Percentiles rank a stretch among this genome's conserved stretches.
phyloP scores from a whole-genome alignment of 2,329 filamentous ascomycete species.

The Aspergillus neotritici region DNA sequence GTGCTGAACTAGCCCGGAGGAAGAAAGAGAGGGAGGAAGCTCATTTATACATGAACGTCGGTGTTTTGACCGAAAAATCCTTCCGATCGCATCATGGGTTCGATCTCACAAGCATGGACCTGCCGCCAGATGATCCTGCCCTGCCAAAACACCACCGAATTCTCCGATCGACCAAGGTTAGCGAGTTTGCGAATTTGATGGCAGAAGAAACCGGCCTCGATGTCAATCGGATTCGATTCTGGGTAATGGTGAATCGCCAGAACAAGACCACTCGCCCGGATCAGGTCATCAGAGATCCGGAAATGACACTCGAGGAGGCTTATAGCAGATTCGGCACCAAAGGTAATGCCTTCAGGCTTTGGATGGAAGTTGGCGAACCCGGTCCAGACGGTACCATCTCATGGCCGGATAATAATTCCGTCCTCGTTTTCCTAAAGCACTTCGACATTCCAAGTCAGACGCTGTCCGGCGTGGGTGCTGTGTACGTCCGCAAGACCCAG shows the following conservation, averaged over 20 bases:
- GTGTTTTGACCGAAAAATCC: slow-evolving; percentile 73
- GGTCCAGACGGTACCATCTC: slow-evolving; percentile 64
- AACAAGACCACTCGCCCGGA: slow-evolving; percentile 95
- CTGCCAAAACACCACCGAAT: slow-evolving; percentile 68
- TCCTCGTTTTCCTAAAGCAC: slow-evolving; percentile 87
- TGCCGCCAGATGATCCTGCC: slow-evolving; percentile 57
- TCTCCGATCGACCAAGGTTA: slow-evolving; percentile 67
- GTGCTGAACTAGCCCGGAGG: slow-evolving; percentile 65
- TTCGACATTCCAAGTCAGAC: slow-evolving; percentile 76
- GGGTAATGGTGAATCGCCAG: slow-evolving; percentile 97
- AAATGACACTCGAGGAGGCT: slow-evolving; percentile 73
- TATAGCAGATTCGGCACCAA: slow-evolving; percentile 63
- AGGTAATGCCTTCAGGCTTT: slow-evolving; percentile 67
- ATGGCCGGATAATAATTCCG: slow-evolving; percentile 59
- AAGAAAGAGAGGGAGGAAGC: slow-evolving; percentile 89
- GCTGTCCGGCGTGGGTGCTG: slow-evolving; percentile 69
- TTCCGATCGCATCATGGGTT: slow-evolving; percentile 78
- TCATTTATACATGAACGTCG: slow-evolving; percentile 82
- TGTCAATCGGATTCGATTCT: slow-evolving; percentile 68
- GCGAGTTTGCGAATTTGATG: slow-evolving; percentile 66
- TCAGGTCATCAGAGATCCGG: slow-evolving; percentile 70
- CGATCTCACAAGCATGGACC: slow-evolving; percentile 69
- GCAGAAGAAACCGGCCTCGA: slow-evolving; percentile 65
- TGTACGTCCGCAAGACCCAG: slow-evolving; percentile 82
- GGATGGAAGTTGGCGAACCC: slow-evolving; percentile 73